These are phyloP conservation scores for Colletotrichum destructivum DNA, from an alignment of 2,329 filamentous ascomycete species.

Conservation along the genomic window DNA sequence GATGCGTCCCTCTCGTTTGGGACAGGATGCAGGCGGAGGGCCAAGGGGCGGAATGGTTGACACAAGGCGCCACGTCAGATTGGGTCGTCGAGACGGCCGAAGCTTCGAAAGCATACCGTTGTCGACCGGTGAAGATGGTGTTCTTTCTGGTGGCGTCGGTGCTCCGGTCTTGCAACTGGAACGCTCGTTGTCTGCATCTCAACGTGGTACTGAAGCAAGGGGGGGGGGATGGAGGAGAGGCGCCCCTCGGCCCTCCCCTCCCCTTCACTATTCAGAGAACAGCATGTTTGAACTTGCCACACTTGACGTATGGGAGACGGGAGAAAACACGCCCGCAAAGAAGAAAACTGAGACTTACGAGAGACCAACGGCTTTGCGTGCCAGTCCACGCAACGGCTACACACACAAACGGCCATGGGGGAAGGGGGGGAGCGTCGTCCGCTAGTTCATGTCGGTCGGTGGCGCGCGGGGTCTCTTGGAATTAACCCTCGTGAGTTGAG, in stretches of 20 bases:
- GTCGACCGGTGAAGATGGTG: not conserved
- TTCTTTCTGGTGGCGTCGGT: slow-evolving; percentile 14
- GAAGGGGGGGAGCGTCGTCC: not conserved
- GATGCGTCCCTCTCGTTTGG: slow-evolving; percentile 40
- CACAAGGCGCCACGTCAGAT: slow-evolving; percentile 12
- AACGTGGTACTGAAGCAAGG: slow-evolving; percentile 26
- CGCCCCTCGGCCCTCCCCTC: not conserved
- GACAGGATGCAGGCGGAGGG: slow-evolving; percentile 20
- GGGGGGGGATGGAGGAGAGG: not conserved
- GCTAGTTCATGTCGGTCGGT: slow-evolving; percentile 21
- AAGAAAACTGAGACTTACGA: slow-evolving; percentile 39
- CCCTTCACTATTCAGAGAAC: not conserved
- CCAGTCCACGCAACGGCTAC: slow-evolving; percentile 26
- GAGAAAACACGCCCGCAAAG: slow-evolving; percentile 37
- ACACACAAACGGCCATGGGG: not conserved
- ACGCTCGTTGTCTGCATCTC: slow-evolving; percentile 8
- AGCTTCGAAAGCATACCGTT: not conserved
- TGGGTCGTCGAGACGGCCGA: not conserved
- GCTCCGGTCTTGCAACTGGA: not conserved
- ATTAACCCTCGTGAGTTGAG: slow-evolving; percentile 4
- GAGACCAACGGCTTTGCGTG: slow-evolving; percentile 30
- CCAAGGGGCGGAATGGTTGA: not conserved
- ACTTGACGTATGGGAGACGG: slow-evolving; percentile 3
- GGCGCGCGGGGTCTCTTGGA: slow-evolving; percentile 20
- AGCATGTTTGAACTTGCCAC: slow-evolving; percentile 19